phyloP scores from a whole-genome alignment of 345 rosid species.

The Noccaea caerulescens region DNA sequence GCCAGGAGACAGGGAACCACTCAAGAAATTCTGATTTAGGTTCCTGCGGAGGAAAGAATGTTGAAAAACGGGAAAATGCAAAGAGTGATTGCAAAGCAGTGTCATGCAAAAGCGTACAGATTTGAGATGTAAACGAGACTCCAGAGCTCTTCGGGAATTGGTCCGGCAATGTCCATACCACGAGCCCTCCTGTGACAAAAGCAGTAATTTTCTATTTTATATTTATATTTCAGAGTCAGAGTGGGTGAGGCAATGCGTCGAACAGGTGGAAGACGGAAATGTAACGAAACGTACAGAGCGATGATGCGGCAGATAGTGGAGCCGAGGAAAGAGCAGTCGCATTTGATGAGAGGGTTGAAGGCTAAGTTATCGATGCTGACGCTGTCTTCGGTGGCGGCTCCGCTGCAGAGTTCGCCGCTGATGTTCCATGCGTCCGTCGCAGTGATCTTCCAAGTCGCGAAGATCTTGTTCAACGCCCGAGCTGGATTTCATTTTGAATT shows the following conservation, averaged over 20 bases:
- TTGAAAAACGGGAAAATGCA: too few relatives aligned
- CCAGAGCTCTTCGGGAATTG: slow-evolving; percentile 46
- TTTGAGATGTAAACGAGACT: slow-evolving; percentile 39
- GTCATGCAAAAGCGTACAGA: slow-evolving; percentile 28
- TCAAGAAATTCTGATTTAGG: slow-evolving; percentile 39
- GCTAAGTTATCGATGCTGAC: slow-evolving; percentile 29
- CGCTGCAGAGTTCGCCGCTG: slow-evolving; percentile 64
- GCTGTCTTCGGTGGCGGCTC: slow-evolving; percentile 44
- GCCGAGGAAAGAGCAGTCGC: slow-evolving; percentile 52
- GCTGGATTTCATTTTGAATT: slow-evolving; percentile 24
- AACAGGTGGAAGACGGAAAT: slow-evolving; percentile 25
- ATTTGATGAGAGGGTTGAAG: slow-evolving; percentile 61
- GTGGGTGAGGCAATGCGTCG: slow-evolving; percentile 23
- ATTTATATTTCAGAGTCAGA: background rate
- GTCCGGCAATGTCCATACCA: slow-evolving; percentile 33
- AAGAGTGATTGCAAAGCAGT: background rate
- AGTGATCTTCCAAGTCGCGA: slow-evolving; percentile 49
- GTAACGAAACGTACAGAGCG: slow-evolving; percentile 26
- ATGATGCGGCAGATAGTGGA: slow-evolving; percentile 45
- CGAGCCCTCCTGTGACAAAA: slow-evolving; percentile 44
- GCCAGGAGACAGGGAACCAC: slow-evolving; percentile 44
- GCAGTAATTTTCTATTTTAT: background rate
- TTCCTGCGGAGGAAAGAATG: slow-evolving; percentile 26
- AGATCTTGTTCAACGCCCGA: slow-evolving; percentile 55
- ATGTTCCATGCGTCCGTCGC: slow-evolving; percentile 51